Conservation (phyloP, 345 rosid genomes). For the Aquilaria sinensis region DNA sequence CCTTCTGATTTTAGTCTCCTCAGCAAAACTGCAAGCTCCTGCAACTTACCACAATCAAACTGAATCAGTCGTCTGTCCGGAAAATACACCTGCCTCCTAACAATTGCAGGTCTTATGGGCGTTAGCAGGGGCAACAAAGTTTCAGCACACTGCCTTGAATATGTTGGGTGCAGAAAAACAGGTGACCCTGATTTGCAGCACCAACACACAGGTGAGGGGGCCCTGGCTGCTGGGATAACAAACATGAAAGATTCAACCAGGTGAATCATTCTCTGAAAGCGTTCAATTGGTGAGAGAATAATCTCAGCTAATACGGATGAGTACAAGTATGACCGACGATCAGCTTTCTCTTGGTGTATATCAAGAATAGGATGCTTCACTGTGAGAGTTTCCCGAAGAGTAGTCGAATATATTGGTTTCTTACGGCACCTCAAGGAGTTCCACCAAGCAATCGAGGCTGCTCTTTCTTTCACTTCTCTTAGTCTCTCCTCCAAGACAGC, state of each 20-base stretch:
- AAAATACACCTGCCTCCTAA: constrained; percentile 90
- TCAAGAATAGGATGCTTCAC: constrained; percentile 57
- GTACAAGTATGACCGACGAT: constrained; percentile 38
- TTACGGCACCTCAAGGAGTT: constrained; percentile 91
- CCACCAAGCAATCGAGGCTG: constrained; percentile 96
- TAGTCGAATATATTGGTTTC: constrained; percentile 79
- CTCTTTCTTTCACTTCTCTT: constrained; percentile 67
- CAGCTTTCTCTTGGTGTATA: constrained; percentile 46
- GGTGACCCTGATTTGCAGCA: constrained; percentile 60
- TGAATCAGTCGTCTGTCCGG: constrained; percentile 98
- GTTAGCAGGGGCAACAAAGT: constrained; percentile 67
- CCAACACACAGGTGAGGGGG: constrained; percentile 76
- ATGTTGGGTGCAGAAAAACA: constrained; percentile 55
- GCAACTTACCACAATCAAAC: constrained; percentile 99
- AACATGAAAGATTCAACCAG: constrained; percentile 85
- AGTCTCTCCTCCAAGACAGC: constrained; percentile 71
- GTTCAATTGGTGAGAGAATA: constrained; percentile 86
- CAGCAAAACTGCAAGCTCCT: constrained; percentile 84
- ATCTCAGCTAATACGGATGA: constrained; percentile 76
- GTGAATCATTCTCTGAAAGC: constrained; percentile 69
- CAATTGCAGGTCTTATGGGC: constrained; percentile 93
- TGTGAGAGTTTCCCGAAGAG: constrained; percentile 49
- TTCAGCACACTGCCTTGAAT: constrained; percentile 58
- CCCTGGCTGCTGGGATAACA: constrained; percentile 95
- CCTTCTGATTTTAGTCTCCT: constrained; percentile 92